A percentile compares a stretch with the other conserved stretches of the same genome.
Conservation (phyloP, 2,329 filamentous ascomycete species). For the Aplosporella prunicola region DNA sequence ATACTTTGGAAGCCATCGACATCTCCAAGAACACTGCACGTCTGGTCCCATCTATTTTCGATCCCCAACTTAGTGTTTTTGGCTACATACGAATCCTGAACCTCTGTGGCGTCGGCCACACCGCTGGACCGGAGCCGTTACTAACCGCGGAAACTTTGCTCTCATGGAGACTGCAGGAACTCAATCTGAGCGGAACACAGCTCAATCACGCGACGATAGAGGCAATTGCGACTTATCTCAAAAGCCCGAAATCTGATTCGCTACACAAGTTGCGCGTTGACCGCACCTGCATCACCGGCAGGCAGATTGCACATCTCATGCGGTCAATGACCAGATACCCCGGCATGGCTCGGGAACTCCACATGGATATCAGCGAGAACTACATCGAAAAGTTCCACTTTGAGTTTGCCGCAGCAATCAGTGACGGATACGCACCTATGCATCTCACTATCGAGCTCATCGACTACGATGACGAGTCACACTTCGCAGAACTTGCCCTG, state of each 20-base stretch:
- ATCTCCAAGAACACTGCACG: constrained; percentile 59
- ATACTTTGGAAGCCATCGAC: constrained; percentile 57
- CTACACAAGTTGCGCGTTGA: constrained; percentile 55
- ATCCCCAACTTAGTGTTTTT: constrained; percentile 58
- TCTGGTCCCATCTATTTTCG: constrained; percentile 54
- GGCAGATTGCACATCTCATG: constrained; percentile 55
- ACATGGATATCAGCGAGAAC: constrained; percentile 58
- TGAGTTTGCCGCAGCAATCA: constrained; percentile 44
- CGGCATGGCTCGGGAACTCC: constrained; percentile 46
- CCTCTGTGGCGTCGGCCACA: constrained; percentile 54
- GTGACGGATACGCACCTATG: constrained; percentile 47
- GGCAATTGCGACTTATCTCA: constrained; percentile 55
- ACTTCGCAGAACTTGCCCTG: constrained; percentile 54
- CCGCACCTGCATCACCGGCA: constrained; percentile 56
- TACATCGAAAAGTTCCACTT: constrained; percentile 45
- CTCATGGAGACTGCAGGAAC: constrained; percentile 57
- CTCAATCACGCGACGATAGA: constrained; percentile 56
- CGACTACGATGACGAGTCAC: constrained; percentile 56
- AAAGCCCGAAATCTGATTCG: constrained; percentile 49
- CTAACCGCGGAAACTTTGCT: constrained; percentile 56
- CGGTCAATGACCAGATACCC: constrained; percentile 49
- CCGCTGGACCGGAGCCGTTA: constrained; percentile 53
- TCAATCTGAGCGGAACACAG: constrained; percentile 54
- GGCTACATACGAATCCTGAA: constrained; percentile 56
- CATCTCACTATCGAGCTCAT: constrained; percentile 58